A percentile compares a stretch with the other conserved stretches of the same genome.
Conservation (phyloP, 75 land plant species). For the Pinus tabuliformis region DNA sequence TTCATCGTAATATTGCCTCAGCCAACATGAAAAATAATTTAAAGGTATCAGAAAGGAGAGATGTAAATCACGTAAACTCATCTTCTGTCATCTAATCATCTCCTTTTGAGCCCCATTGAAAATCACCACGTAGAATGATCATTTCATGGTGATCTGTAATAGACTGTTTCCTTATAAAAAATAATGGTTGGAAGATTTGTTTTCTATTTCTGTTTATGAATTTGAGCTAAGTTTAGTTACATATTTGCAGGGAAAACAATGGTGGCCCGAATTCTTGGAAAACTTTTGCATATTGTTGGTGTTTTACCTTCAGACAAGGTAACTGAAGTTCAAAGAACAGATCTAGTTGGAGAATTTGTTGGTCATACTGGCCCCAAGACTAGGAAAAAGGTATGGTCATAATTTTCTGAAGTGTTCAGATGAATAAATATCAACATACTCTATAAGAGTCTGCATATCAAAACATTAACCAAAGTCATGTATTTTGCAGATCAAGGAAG, state of each 20-base stretch:
- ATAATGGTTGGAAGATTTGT: not conserved
- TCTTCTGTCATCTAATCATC: not conserved
- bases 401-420: not conserved
- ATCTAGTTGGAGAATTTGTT: conserved; percentile 97
- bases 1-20: too few relatives aligned
- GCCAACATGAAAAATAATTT: too few relatives aligned
- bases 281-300: conserved; percentile 84
- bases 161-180: conserved; percentile 5
- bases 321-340: conserved; percentile 92
- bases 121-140: not conserved
- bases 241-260: conserved; percentile 80
- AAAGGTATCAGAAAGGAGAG: too few relatives aligned
- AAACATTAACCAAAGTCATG: not conserved
- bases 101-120: not conserved
- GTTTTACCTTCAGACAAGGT: conserved; percentile 82
- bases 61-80: not conserved
- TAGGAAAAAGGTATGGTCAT: conserved; percentile 58
- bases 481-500: conserved; percentile 66
- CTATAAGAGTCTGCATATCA: not conserved
- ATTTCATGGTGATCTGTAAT: not conserved
- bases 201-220: not conserved
- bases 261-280: conserved; percentile 87
- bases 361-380: conserved; percentile 95
- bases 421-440: not conserved
- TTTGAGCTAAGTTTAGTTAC: not conserved